Evolutionary conservation across 495 filamentous ascomycete species (phyloP).

Genomic region (Lepraria neglecta): DNA sequence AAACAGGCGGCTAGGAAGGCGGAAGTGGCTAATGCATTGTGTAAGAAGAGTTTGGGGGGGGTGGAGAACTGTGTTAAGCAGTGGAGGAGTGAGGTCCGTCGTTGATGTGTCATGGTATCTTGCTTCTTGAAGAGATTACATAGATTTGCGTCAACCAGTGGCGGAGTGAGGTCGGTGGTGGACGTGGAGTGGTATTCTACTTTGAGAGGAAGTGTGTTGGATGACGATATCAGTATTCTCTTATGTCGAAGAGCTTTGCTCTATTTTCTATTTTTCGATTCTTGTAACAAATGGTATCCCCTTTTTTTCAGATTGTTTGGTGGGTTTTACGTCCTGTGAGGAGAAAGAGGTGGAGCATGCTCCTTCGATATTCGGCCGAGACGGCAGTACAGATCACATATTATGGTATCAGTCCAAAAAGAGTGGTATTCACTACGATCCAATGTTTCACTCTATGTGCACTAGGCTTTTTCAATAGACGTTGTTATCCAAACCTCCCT

Average conservation of each 20-base stretch:
- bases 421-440: no score
- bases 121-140: neutral
- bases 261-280: neutral
- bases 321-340: neutral
- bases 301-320: neutral
- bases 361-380: no score
- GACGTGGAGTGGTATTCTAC: neutral
- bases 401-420: no score
- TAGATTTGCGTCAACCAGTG: no score
- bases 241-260: neutral
- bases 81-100: slow-evolving; percentile 23
- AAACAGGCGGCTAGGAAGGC: slow-evolving; percentile 33
- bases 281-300: neutral
- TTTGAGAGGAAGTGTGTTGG: neutral
- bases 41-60: slow-evolving; percentile 32
- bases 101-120: neutral
- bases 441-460: no score
- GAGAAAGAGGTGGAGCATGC: neutral
- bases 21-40: slow-evolving; percentile 30
- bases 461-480: no score
- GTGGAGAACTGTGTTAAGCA: slow-evolving; percentile 33
- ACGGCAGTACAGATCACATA: no score
- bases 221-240: neutral
- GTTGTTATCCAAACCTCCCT: no score
- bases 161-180: neutral